Base-by-base conservation (phyloP, 2,329 filamentous ascomycete species). In the Aspergillus aculeatus region DNA sequence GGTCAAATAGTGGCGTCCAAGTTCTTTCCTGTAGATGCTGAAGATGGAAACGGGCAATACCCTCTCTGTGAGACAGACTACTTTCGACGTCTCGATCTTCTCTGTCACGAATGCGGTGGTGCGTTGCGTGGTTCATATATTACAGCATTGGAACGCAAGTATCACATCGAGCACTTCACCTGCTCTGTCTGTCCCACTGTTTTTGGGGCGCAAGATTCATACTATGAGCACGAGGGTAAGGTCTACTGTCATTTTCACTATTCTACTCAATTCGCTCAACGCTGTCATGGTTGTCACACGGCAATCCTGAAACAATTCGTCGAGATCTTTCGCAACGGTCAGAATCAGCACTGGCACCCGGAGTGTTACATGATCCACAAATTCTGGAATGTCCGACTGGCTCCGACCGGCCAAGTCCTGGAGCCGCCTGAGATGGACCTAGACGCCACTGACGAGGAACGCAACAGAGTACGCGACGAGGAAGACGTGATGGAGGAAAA, bases 321-420 rank as follows among this genome's bases (percentile, higher is more conserved):
- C 62, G 95, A 99, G 77, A 98, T 99, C 62, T 99, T 93, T 78
- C 89, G 95, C 68, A 98, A 98, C 76, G 94, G 94, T 2, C 91
- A 96, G 74, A 97, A 98, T 73, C 95, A 99, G 72, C 95, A 99
- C 75, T 99, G 95, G 95, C 95, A 99, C 73, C 95, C 95, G 2
- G 95, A 99, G 77, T 99, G 95, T 77, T 99, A 99, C 78, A 99
- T 99, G 95, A 99, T 99, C 64, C 95, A 99, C 80, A 99, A 99
- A 72, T 99, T 98, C 77, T 99, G 95, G 95, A 99, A 98, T 73
- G 95, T 99, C 61, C 88, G 95, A 54, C 82, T 99, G 41, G 86
- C 87, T 11, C 83, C 87, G 26, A 82, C 84, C 11, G 82, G 83
- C 47, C 82, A 87, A 59, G 73, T 77, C 11, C 71, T 81, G 38